Evolutionary conservation across 2,329 filamentous ascomycete species (phyloP).

Genomic region (Pseudogymnoascus sp.): DNA sequence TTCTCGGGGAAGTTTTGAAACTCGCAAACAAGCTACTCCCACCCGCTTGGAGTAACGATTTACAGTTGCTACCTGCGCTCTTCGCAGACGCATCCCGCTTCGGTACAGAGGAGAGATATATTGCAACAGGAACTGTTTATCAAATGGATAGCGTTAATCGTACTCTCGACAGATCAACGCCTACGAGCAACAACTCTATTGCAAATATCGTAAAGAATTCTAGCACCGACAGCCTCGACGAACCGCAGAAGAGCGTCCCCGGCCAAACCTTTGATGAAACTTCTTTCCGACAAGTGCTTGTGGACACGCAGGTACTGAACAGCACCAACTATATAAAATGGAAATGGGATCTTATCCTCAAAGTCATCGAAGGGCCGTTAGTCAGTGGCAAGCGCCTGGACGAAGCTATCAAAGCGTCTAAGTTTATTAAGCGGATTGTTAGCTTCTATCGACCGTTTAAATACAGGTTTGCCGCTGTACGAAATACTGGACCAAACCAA

Average conservation of each 20-base stretch:
- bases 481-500: slow-evolving; percentile 87
- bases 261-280: slow-evolving; percentile 52
- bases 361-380: slow-evolving; percentile 86
- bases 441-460: slow-evolving; percentile 98
- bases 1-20: slow-evolving; percentile 87
- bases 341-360: slow-evolving; percentile 92
- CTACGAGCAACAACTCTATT: slow-evolving; percentile 26
- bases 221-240: slow-evolving; percentile 44
- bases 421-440: slow-evolving; percentile 90
- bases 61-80: slow-evolving; percentile 83
- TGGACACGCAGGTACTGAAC: slow-evolving; percentile 79
- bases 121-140: slow-evolving; percentile 86
- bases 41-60: slow-evolving; percentile 68
- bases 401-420: slow-evolving; percentile 88
- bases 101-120: slow-evolving; percentile 63
- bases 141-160: slow-evolving; percentile 97
- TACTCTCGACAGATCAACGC: slow-evolving; percentile 75
- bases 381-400: slow-evolving; percentile 87
- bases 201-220: slow-evolving; percentile 24
- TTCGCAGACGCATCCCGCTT: slow-evolving; percentile 72
- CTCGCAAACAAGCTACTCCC: slow-evolving; percentile 82
- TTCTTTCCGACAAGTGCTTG: slow-evolving; percentile 56
- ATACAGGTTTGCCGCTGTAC: slow-evolving; percentile 83
- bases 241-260: slow-evolving; percentile 47
- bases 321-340: slow-evolving; percentile 91